These are phyloP conservation scores for Salix udensis DNA, from an alignment of 345 rosid species.

Conservation along the genomic window DNA sequence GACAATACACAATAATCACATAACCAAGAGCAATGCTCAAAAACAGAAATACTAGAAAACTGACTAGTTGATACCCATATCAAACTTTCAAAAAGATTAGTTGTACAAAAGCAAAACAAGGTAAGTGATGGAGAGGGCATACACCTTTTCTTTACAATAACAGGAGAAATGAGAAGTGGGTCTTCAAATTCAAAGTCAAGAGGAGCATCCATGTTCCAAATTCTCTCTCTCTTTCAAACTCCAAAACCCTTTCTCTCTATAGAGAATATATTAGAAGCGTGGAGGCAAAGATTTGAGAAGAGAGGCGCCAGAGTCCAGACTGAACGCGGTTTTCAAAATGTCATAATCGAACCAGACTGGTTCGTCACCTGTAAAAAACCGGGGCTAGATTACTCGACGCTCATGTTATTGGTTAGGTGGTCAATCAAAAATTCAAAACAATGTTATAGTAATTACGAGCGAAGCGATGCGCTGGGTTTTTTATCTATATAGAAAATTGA, in stretches of 20 bases:
- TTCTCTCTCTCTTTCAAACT: not conserved
- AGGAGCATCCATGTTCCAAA: conserved; percentile 43
- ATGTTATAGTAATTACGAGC: too few relatives aligned
- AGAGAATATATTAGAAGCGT: not conserved
- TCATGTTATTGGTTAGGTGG: too few relatives aligned
- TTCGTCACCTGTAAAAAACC: not conserved
- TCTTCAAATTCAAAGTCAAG: conserved; percentile 89
- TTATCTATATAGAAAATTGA: too few relatives aligned
- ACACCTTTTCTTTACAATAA: conserved; percentile 50
- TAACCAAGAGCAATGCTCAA: not conserved
- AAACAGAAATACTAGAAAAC: not conserved
- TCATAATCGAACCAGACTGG: not conserved
- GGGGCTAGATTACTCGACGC: too few relatives aligned
- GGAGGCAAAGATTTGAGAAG: not conserved
- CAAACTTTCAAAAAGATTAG: not conserved
- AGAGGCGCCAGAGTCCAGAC: not conserved
- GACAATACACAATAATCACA: not conserved
- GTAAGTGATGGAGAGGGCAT: not conserved
- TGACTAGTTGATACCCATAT: not conserved
- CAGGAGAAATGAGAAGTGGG: conserved; percentile 38
- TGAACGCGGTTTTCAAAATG: not conserved
- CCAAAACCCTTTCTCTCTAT: not conserved
- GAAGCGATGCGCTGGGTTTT: too few relatives aligned
- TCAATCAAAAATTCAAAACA: too few relatives aligned
- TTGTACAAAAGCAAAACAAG: not conserved